A percentile compares a stretch with the other conserved stretches of the same genome.
Evolutionary conservation across 2,329 filamentous ascomycete species (phyloP).

Genomic region (Talaromyces sp.): DNA sequence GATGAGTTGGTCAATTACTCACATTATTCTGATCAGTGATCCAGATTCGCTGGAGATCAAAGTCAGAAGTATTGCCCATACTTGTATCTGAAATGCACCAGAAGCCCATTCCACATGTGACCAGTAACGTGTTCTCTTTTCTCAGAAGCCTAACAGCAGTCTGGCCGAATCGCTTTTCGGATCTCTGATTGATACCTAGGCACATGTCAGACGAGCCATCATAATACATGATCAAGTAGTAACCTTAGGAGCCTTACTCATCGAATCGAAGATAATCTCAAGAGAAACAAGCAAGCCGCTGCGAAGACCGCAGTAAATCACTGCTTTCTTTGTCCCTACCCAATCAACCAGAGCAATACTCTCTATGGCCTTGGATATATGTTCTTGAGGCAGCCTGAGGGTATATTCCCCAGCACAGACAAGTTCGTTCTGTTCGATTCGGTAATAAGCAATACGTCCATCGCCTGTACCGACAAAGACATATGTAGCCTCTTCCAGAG

Average conservation of each 20-base stretch:
- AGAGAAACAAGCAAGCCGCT: constrained; percentile 41
- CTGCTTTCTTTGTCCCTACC: constrained; percentile 14
- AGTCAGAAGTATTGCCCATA: constrained; percentile 23
- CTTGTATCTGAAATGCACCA: constrained; percentile 32
- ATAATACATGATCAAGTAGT: constrained; percentile 2
- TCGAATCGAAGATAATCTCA: constrained; percentile 23
- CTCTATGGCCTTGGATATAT: constrained; percentile 33
- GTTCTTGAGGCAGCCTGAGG: constrained; percentile 22
- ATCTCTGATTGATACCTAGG: constrained; percentile 30
- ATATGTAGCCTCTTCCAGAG: constrained; percentile 23
- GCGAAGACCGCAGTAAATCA: constrained; percentile 43
- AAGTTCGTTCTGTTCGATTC: constrained; percentile 21
- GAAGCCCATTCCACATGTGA: constrained; percentile 35
- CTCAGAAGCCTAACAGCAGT: constrained; percentile 33
- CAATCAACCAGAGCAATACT: constrained; percentile 28
- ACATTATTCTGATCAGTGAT: constrained; percentile 41
- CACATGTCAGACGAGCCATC: constrained; percentile 17
- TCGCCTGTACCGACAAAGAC: constrained; percentile 39
- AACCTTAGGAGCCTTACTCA: constrained; percentile 8
- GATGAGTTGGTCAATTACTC: constrained; percentile 16
- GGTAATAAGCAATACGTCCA: constrained; percentile 33
- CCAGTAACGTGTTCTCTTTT: constrained; percentile 26
- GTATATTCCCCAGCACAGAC: constrained; percentile 21
- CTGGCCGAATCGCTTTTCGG: constrained; percentile 29
- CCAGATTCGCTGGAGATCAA: constrained; percentile 33